Evolutionary conservation across 129 eudicot species (phyloP).

Genomic region (Pseudognaphalium luteoalbum): DNA sequence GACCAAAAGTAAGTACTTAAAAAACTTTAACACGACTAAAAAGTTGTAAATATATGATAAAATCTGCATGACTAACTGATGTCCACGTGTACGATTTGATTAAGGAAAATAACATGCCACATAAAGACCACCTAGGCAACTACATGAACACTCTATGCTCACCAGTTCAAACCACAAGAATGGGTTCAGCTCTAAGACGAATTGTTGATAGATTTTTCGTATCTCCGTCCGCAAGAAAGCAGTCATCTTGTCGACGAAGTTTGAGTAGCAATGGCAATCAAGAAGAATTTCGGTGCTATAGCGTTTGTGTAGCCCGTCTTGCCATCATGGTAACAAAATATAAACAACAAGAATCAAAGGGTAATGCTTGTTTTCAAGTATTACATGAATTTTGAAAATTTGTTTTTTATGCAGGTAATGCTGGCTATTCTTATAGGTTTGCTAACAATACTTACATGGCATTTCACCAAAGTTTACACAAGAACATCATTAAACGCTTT

Average conservation of each 20-base stretch:
- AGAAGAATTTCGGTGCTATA: conserved; percentile 64
- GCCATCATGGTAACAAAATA: conserved; percentile 77
- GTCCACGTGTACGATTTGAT: neutral
- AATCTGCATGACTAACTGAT: conserved; percentile 1
- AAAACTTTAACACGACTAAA: neutral
- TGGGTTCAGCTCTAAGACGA: conserved; percentile 40
- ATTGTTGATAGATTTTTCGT: conserved; percentile 24
- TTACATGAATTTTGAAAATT: neutral
- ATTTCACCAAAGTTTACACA: conserved; percentile 86
- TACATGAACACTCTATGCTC: conserved; percentile 29
- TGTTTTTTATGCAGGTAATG: conserved; percentile 64
- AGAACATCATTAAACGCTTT: conserved; percentile 67
- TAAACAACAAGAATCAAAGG: conserved; percentile 4
- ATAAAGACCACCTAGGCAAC: conserved; percentile 18
- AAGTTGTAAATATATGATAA: neutral
- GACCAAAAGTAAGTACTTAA: conserved; percentile 12
- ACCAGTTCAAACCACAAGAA: conserved; percentile 38
- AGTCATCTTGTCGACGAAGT: conserved; percentile 35
- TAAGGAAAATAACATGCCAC: conserved; percentile 28
- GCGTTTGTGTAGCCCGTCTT: conserved; percentile 85
- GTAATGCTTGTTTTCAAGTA: neutral
- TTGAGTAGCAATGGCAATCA: conserved; percentile 47
- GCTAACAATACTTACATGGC: conserved; percentile 90
- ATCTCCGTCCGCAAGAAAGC: conserved; percentile 36
- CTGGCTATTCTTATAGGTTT: conserved; percentile 85